Percentiles rank a stretch among this genome's conserved stretches.
phyloP scores from a whole-genome alignment of 2,329 filamentous ascomycete genomes.

The Nannizzia gypsea region DNA sequence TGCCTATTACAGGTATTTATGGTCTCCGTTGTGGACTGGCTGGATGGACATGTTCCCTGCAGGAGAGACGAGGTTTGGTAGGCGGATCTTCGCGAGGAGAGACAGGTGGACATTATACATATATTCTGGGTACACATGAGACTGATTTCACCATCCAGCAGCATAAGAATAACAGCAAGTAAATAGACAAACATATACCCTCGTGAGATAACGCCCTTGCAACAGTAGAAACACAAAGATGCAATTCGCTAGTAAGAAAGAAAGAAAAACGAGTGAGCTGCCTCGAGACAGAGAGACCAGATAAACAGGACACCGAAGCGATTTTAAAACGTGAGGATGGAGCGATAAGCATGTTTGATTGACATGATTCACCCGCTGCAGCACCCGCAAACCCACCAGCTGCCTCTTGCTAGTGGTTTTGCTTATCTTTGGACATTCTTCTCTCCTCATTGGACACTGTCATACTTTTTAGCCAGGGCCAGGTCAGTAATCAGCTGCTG shows the following conservation, averaged over 20 bases:
- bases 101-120: background rate
- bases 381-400: background rate
- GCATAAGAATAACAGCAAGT: background rate
- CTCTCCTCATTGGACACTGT: background rate
- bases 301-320: background rate
- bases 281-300: background rate
- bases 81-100: background rate
- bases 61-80: background rate
- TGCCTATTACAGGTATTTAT: too few relatives aligned
- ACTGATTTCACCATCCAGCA: background rate
- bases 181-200: background rate
- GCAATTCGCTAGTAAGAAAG: background rate
- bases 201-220: background rate
- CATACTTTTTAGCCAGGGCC: background rate
- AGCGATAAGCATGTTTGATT: background rate
- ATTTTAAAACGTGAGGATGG: background rate
- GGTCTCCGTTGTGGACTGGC: background rate
- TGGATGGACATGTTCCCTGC: background rate
- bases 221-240: background rate
- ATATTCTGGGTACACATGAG: background rate
- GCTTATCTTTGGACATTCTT: background rate
- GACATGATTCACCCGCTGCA: background rate
- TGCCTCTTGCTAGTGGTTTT: background rate
- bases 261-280: background rate
- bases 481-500: background rate